Evolutionary conservation across 345 rosid species (phyloP), one percentile per base, ranked within the genome.

Genomic region (Eucalyptus pauciflora): DNA sequence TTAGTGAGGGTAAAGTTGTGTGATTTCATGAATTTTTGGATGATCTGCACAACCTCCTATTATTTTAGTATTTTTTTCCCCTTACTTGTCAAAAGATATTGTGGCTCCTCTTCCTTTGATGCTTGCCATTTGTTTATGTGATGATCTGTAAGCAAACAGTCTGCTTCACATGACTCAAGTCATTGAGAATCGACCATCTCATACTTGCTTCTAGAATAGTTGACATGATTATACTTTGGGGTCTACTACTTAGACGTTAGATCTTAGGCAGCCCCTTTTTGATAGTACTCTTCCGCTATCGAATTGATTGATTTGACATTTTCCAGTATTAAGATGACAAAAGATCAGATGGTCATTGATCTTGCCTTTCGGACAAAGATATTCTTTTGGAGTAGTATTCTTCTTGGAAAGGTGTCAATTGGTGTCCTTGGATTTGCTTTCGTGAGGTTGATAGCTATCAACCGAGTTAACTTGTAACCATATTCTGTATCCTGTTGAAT

Each of bases 351-450:
- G 95, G 86, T 95, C 89, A 80, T 90, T 62, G 95, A 96, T 90
- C 99, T 98, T 88, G 90, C 93, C 69, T 90, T 95, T 9, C 9
- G 4, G 2, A 17, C 56, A 52, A 52, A 17, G 56, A 17, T 52
- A 52, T 52, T 52, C 48, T 92, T 95, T 62, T 94, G 97, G 94
- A 89, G 97, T 89, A 91, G 96, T 67, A 43, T 95, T 85, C 86
- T 95, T 88, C 90, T 98, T 88, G 96, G 99, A 79, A 92, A 95
- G 10, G 58, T 94, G 43, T 95, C 99, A 37, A 64, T 94, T 69
- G 93, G 96, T 52, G 91, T 94, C 89, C 98, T 98, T 87, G 94
- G 99, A 88, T 95, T 92, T 91, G 96, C 99, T 81, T 89, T 94
- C 67, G 86, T 89, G 88, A 96, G 99, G 99, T 96, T 91, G 87